Evolutionary conservation across 2,329 filamentous ascomycete genomes (phyloP).

Genomic region (Orbilia blumenaviensis): DNA sequence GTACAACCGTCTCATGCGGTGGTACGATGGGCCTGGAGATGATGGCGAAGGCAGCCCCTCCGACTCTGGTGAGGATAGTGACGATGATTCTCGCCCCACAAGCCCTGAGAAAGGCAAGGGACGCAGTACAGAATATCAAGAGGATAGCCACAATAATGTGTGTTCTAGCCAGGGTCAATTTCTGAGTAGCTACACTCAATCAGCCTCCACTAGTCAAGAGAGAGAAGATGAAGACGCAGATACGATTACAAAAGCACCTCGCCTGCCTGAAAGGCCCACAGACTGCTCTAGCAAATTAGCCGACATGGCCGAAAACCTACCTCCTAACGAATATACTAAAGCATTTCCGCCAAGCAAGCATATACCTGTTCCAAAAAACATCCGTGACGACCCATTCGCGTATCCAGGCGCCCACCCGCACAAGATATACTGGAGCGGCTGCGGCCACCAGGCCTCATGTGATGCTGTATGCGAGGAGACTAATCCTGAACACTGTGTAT

Average conservation of each 20-base stretch:
- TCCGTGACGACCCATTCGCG: constrained; percentile 9
- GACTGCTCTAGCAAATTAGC: neutral
- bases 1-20: neutral
- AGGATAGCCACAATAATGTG: neutral
- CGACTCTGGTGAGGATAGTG: neutral
- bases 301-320: neutral
- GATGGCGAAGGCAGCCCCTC: neutral
- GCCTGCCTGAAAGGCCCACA: neutral
- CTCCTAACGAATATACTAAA: neutral
- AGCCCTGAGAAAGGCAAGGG: neutral
- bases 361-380: constrained; percentile 8
- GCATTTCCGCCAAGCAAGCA: neutral
- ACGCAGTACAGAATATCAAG: neutral
- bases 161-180: neutral
- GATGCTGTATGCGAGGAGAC: constrained; percentile 40
- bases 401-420: constrained; percentile 25
- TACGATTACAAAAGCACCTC: constrained; percentile 27
- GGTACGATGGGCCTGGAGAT: constrained; percentile 20
- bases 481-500: neutral
- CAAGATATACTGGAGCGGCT: constrained; percentile 15
- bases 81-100: neutral
- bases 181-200: neutral
- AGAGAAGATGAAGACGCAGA: constrained; percentile 13
- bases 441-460: neutral
- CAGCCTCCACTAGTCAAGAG: neutral